phyloP scores from a whole-genome alignment of 768 basidiomycete species.

The Pisolithus tinctorius region DNA sequence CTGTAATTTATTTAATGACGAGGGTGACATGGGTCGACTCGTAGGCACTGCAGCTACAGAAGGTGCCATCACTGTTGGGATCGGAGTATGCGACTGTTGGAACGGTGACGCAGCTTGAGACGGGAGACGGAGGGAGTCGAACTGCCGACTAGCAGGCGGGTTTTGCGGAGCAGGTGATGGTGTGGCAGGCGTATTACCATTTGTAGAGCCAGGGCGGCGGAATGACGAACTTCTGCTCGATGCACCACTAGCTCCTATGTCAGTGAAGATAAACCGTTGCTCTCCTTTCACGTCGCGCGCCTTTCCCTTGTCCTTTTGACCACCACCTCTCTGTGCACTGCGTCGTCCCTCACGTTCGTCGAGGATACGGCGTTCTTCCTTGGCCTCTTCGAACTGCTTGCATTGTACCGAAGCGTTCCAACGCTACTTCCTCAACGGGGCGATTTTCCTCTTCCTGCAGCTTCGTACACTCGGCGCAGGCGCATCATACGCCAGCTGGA shows the following conservation, averaged over 20 bases:
- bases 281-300: slow-evolving; percentile 32
- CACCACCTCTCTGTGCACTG: slow-evolving; percentile 29
- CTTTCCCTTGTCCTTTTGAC: slow-evolving; percentile 32
- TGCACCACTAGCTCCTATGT: slow-evolving; percentile 50
- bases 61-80: slow-evolving; percentile 89
- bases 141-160: slow-evolving; percentile 39
- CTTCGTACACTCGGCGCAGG: slow-evolving; percentile 81
- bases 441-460: slow-evolving; percentile 79
- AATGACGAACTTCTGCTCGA: slow-evolving; percentile 86
- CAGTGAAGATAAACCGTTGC: slow-evolving; percentile 63
- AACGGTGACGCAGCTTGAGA: slow-evolving; percentile 56
- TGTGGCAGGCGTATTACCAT: slow-evolving; percentile 50
- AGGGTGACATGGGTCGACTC: slow-evolving; percentile 54
- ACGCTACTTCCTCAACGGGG: slow-evolving; percentile 67
- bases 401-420: slow-evolving; percentile 83
- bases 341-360: slow-evolving; percentile 72
- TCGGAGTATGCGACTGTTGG: slow-evolving; percentile 67
- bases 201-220: slow-evolving; percentile 66
- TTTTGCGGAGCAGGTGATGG: slow-evolving; percentile 37
- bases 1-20: slow-evolving; percentile 86
- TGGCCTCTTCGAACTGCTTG: slow-evolving; percentile 85
- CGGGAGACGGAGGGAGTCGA: slow-evolving; percentile 56
- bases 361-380: slow-evolving; percentile 76
- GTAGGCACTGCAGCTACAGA: slow-evolving; percentile 29
- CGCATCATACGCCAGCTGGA: slow-evolving; percentile 99